Evolutionary conservation across 768 basidiomycete species (phyloP), one percentile per base, ranked within the genome.

Genomic region (Russula sp.): DNA sequence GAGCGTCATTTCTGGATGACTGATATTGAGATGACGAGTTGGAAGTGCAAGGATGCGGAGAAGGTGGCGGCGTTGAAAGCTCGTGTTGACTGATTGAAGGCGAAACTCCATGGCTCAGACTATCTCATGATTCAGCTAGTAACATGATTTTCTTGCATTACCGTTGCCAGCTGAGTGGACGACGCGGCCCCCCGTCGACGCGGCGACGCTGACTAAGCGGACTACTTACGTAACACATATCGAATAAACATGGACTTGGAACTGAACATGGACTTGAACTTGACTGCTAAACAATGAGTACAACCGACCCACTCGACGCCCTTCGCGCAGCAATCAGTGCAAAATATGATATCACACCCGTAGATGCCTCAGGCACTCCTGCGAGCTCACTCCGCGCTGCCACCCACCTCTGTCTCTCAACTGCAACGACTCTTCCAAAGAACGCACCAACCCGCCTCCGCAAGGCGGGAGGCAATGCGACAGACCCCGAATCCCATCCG

Each of bases 371-470:
- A 6, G 66, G 63, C 22, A 74, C 78, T 6, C 77, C 82, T 8
- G 78, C 77, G 18, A 56, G 76, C 7, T 78, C 80, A 0, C 78
- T 90, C 39, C 75, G 76, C 9, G 70, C 76, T n/a, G 88, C 87
- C 2, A 84, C 87, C 0, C 83, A 88, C 68, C 74, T 94, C 61
- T 79, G 84, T 35, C 78, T 91, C 67, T 79, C 81, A 7, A 73
- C 81, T 10, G 69, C 75, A 40, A 70, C 75, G 18, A 75, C 80
- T 20, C 77, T 94, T n/a, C 82, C 85, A 40, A 95, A 95, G 74
- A 80, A 84, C 8, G 78, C 80, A 2, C 79, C 86, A 22, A 97
- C 95, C 2, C 84, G 95, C 40, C 91, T 91, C 73, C 81, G 84
- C 57, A 88, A 86, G 70, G 85, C 82, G 27, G 85, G 78, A 39